Conservation (phyloP, 495 filamentous ascomycete species). For the Penicillium angulare region DNA sequence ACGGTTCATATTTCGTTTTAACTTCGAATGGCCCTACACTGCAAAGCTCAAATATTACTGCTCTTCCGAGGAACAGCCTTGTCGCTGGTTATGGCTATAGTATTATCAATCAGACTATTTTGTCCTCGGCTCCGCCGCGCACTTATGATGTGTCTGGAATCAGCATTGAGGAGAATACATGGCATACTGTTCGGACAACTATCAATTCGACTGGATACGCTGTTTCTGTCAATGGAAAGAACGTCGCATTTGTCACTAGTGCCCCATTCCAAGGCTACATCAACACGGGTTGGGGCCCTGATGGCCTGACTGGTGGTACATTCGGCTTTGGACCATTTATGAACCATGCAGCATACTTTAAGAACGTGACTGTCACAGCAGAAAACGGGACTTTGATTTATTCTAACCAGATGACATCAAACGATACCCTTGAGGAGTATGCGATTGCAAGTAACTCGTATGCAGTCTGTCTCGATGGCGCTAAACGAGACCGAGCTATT, state of each 20-base stretch:
- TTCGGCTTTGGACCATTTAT: constrained; percentile 35
- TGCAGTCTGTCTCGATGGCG: constrained; percentile 25
- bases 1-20: constrained; percentile 16
- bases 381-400: constrained; percentile 30
- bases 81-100: constrained; percentile 17
- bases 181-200: constrained; percentile 11
- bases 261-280: neutral
- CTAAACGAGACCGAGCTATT: constrained; percentile 29
- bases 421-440: constrained; percentile 24
- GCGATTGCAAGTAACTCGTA: constrained; percentile 16
- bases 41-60: constrained; percentile 12
- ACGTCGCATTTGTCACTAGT: constrained; percentile 6
- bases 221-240: constrained; percentile 10
- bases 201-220: constrained; percentile 18
- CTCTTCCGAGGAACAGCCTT: constrained; percentile 13
- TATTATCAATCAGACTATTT: constrained; percentile 16
- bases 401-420: constrained; percentile 19
- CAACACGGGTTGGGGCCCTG: neutral
- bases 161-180: constrained; percentile 11
- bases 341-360: constrained; percentile 29
- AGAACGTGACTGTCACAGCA: constrained; percentile 27
- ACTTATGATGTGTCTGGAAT: constrained; percentile 7
- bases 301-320: constrained; percentile 14
- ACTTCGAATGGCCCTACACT: constrained; percentile 8
- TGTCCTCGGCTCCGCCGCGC: constrained; percentile 4